Conservation (phyloP, 345 rosid genomes). For the Eucalyptus viminalis region DNA sequence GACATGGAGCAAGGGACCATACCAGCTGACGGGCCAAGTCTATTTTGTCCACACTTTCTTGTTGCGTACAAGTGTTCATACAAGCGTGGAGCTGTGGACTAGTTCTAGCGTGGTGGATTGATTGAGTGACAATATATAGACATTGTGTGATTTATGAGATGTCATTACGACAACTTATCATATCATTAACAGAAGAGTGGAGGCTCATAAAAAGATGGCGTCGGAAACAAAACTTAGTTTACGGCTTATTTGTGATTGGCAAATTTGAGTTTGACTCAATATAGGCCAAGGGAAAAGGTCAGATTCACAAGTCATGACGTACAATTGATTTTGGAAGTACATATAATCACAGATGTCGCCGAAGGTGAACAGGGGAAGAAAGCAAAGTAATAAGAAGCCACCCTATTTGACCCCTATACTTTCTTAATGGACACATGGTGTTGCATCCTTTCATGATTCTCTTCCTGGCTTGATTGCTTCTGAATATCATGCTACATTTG, state of each 20-base stretch:
- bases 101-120: background rate
- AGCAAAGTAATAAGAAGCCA: background rate
- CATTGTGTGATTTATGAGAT: background rate
- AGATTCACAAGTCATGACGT: background rate
- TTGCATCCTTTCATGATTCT: background rate
- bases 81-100: too few species aligned
- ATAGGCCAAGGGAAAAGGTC: background rate
- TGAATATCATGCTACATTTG: background rate
- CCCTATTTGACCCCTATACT: background rate
- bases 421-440: background rate
- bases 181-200: background rate
- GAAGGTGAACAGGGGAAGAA: background rate
- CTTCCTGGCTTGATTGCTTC: background rate
- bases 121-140: background rate
- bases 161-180: background rate
- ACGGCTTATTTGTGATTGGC: background rate
- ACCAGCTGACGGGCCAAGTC: background rate
- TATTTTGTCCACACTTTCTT: background rate
- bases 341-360: background rate
- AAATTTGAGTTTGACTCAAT: background rate
- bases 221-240: background rate
- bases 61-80: rapidly evolving
- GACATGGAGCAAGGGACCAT: background rate
- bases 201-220: background rate
- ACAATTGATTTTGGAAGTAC: background rate